Evolutionary conservation across 441 rosid genomes (phyloP).

Genomic region (Gossypium gossypioides): DNA sequence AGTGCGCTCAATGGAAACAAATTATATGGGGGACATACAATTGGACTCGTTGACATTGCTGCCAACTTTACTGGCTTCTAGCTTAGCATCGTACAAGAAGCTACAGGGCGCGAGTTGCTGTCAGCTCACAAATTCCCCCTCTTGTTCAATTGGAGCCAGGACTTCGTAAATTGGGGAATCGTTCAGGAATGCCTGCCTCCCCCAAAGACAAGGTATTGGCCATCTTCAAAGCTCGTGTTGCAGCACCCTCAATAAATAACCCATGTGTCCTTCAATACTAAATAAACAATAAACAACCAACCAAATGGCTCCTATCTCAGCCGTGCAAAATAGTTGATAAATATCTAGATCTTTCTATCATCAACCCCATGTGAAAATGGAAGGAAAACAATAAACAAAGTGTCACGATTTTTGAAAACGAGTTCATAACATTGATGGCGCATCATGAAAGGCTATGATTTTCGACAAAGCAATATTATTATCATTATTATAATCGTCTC

Average conservation of each 20-base stretch:
- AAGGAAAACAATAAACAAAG: not conserved
- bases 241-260: not conserved
- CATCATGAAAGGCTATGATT: not conserved
- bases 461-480: no score
- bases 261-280: not conserved
- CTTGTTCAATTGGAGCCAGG: conserved; percentile 20
- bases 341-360: not conserved
- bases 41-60: not conserved
- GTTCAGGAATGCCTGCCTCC: conserved; percentile 41
- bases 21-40: conserved; percentile 26
- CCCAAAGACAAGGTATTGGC: conserved; percentile 26
- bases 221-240: conserved; percentile 9
- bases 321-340: not conserved
- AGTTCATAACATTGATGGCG: not conserved
- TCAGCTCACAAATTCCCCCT: conserved; percentile 22
- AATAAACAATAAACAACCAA: not conserved
- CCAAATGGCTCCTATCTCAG: not conserved
- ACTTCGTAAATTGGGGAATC: conserved; percentile 9
- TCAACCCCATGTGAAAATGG: not conserved
- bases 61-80: not conserved
- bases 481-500: no score
- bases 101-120: conserved; percentile 16
- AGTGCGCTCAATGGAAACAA: conserved; percentile 33
- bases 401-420: not conserved
- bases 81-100: conserved; percentile 16